These are phyloP conservation scores for Cyathus striatus DNA, from an alignment of 768 basidiomycete species.

Conservation along the genomic window DNA sequence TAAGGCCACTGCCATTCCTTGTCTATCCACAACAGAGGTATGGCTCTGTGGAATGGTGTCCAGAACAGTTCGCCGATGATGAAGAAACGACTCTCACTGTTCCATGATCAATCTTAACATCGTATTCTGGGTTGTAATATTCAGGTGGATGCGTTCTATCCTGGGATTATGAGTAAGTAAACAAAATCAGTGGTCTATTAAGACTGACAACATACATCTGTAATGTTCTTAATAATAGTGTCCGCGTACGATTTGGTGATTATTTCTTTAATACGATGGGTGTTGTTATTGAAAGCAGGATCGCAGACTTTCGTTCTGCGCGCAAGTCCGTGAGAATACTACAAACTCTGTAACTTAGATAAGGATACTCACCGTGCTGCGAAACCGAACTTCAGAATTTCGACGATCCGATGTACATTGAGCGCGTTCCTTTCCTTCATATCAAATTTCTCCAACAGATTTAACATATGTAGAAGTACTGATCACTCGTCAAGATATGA, in stretches of 20 bases:
- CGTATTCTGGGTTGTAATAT: constrained; percentile 84
- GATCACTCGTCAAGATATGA: too few relatives aligned
- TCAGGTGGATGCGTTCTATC: constrained; percentile 73
- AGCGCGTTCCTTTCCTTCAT: constrained; percentile 49
- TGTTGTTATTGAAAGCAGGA: constrained; percentile 58
- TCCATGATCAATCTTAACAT: constrained; percentile 77
- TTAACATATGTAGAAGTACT: constrained; percentile 90
- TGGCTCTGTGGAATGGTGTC: constrained; percentile 70
- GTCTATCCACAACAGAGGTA: constrained; percentile 72
- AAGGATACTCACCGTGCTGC: constrained; percentile 36
- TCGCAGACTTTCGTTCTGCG: constrained; percentile 80
- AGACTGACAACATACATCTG: constrained; percentile 55
- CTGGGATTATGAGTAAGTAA: constrained; percentile 30
- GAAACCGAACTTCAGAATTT: constrained; percentile 75
- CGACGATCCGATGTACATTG: constrained; percentile 76
- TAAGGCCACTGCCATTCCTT: constrained; percentile 82
- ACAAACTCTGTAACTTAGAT: background rate
- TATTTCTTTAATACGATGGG: constrained; percentile 55
- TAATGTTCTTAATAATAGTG: constrained; percentile 60
- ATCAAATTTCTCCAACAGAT: constrained; percentile 76
- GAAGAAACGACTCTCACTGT: too few relatives aligned
- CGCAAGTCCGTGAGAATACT: background rate
- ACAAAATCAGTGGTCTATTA: background rate
- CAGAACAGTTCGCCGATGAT: too few relatives aligned
- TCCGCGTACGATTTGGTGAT: constrained; percentile 65